phyloP scores from a whole-genome alignment of 495 filamentous ascomycete species.

The Trichoderma reesei region DNA sequence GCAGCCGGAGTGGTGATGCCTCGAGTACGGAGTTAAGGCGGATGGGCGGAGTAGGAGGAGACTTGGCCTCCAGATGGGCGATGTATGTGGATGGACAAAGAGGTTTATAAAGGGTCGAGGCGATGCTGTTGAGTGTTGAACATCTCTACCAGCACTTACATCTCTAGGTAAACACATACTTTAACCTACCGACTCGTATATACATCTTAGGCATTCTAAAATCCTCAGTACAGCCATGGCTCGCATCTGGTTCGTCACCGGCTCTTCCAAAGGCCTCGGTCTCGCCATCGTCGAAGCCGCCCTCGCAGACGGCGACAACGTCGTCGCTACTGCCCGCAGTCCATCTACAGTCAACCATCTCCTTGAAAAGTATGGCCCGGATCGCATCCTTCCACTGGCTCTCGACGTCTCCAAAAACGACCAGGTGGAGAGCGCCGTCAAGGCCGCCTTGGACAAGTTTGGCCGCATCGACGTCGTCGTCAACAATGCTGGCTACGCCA shows the following conservation, averaged over 20 bases:
- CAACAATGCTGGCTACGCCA: slow-evolving; percentile 17
- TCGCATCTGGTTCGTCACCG: slow-evolving; percentile 39
- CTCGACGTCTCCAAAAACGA: slow-evolving; percentile 27
- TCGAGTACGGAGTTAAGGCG: no score
- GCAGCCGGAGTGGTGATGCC: no score
- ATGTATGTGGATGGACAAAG: neutral
- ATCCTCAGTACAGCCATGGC: neutral
- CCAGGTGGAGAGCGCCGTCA: slow-evolving; percentile 13
- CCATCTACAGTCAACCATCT: slow-evolving; percentile 9
- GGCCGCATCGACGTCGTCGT: slow-evolving; percentile 17
- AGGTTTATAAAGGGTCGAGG: no score
- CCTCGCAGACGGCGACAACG: slow-evolving; percentile 34
- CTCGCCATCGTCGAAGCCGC: slow-evolving; percentile 30
- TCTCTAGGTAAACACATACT: no score
- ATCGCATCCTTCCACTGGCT: slow-evolving; percentile 17
- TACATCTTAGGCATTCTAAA: no score
- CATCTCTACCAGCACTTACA: neutral
- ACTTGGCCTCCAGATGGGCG: no score
- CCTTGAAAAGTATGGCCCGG: neutral
- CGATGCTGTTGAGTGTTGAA: no score
- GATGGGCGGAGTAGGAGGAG: no score
- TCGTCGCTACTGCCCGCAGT: slow-evolving; percentile 33
- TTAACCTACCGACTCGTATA: neutral
- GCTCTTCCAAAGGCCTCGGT: slow-evolving; percentile 44
- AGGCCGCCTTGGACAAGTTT: slow-evolving; percentile 14